Percentiles rank a stretch among this genome's conserved stretches.
These are phyloP conservation scores for Alloascoidea hylecoeti DNA, from an alignment of 805 yeast genomes.

Conservation along the genomic window DNA sequence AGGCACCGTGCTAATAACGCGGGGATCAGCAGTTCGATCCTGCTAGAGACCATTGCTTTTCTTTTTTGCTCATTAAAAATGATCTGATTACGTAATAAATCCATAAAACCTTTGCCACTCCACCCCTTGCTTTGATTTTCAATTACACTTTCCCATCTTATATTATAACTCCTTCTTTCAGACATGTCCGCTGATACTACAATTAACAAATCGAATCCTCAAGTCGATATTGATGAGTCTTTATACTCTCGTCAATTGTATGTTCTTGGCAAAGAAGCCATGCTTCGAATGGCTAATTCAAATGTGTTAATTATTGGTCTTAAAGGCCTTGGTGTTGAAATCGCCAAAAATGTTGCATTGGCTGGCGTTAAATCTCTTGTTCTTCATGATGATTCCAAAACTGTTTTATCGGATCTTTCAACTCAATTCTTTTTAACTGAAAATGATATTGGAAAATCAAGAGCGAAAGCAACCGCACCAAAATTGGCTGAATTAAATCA, in stretches of 20 bases:
- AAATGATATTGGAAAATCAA: conserved; percentile 59
- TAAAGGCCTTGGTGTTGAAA: conserved; percentile 1
- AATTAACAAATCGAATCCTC: too few relatives aligned
- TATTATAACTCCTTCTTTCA: too few relatives aligned
- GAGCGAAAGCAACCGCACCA: conserved; percentile 57
- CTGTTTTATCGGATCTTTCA: conserved; percentile 59
- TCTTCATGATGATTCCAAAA: conserved; percentile 67
- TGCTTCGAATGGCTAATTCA: conserved; percentile 91
- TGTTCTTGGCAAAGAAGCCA: conserved; percentile 77
- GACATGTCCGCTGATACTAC: too few relatives aligned
- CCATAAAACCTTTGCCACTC: too few relatives aligned
- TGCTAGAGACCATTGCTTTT: too few relatives aligned
- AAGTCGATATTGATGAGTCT: conserved; percentile 86
- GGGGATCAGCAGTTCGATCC: too few relatives aligned
- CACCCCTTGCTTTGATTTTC: too few relatives aligned
- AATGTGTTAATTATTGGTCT: conserved; percentile 70
- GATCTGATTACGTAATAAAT: too few relatives aligned
- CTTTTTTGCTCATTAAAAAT: too few relatives aligned
- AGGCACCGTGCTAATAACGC: too few relatives aligned
- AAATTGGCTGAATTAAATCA: conserved; percentile 72
- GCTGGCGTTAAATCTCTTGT: conserved; percentile 94
- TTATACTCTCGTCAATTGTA: conserved; percentile 87
- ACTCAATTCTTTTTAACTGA: conserved; percentile 76
- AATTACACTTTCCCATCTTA: too few relatives aligned
- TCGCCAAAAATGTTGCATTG: conserved; percentile 23